Conservation (phyloP, 495 filamentous ascomycete genomes). For the Thermothielavioides terrestris region DNA sequence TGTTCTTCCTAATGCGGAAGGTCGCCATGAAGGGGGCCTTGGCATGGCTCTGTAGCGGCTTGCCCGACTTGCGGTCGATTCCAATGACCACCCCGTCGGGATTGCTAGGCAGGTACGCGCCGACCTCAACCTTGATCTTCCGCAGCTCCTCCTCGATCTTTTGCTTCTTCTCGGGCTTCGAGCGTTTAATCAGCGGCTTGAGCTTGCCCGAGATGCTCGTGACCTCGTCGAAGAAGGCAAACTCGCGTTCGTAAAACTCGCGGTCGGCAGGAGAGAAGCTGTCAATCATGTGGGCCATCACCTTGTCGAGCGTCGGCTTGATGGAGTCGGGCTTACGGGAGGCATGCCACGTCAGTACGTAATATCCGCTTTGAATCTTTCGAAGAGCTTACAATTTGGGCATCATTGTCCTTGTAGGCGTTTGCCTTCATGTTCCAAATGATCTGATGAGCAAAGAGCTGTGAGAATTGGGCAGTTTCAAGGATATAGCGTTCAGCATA, state of each 20-base stretch:
- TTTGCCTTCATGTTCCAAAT: conserved; percentile 99
- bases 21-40: conserved; percentile 99
- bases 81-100: conserved; percentile 94
- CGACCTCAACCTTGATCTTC: conserved; percentile 92
- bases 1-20: conserved; percentile 85
- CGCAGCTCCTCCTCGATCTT: conserved; percentile 98
- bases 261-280: conserved; percentile 74
- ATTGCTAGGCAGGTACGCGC: conserved; percentile 94
- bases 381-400: conserved; percentile 74
- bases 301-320: conserved; percentile 86
- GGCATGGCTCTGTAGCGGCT: conserved; percentile 92
- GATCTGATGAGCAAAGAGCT: conserved; percentile 96
- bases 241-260: conserved; percentile 89
- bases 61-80: conserved; percentile 94
- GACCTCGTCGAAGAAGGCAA: conserved; percentile 95
- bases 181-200: conserved; percentile 81
- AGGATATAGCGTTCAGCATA: conserved; percentile 96
- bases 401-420: conserved; percentile 94
- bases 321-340: conserved; percentile 67
- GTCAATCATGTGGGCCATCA: conserved; percentile 71
- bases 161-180: conserved; percentile 95
- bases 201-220: conserved; percentile 93
- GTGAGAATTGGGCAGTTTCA: conserved; percentile 90
- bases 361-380: no score
- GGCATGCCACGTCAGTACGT: background rate